Base-by-base conservation (phyloP, 2,329 filamentous ascomycete genomes). In the Xenosphaeropsis pyriputrescens region DNA sequence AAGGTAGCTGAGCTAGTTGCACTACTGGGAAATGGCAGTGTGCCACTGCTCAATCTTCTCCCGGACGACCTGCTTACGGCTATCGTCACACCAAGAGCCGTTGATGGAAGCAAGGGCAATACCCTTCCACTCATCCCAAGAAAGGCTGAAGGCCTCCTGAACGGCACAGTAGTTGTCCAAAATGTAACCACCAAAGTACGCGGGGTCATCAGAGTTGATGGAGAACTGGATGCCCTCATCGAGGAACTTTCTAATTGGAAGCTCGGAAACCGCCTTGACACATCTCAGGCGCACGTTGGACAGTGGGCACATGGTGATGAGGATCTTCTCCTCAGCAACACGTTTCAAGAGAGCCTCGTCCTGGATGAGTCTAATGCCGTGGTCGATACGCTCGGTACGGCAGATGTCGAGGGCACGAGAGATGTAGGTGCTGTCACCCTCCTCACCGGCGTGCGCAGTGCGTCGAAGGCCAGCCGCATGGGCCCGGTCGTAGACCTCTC, bases 381-480 rank as follows among this genome's bases (percentile, higher is more conserved):
- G 80, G 53, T 88, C 82, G 50, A 89, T 83, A 32, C 83, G 70
- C 53, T 69, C 61, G 32, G 75, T 72, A 16, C 65, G 61, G 32
- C 85, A 65, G 19, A 64, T 51, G 46, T 80, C 70, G 31, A 86
- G 60, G 2, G 81, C 76, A 18, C 65, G 63, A 17, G 60, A 58
- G 46, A 89, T 77, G 56, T 80, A 85, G 5, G 63, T 64, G 3
- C 75, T 59, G 13, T 79, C 77, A 0, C 78, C 80, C 52, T 88
- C 82, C 55, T 88, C 82, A 37, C 82, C 80, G 2, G 77, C 80
- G 54, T 88, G 82, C 2, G 80, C 75, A 0, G 82, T 88, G n/a
- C 74, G 63, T 18, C 64, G 60, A 36, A 81, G 64, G 0, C 72
- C 71, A 18, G 61, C 60, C 18, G 56, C 55, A 7, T 59, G 56